Base-by-base conservation (phyloP, 169 alveolate species). In the Plasmodium gonderi region DNA sequence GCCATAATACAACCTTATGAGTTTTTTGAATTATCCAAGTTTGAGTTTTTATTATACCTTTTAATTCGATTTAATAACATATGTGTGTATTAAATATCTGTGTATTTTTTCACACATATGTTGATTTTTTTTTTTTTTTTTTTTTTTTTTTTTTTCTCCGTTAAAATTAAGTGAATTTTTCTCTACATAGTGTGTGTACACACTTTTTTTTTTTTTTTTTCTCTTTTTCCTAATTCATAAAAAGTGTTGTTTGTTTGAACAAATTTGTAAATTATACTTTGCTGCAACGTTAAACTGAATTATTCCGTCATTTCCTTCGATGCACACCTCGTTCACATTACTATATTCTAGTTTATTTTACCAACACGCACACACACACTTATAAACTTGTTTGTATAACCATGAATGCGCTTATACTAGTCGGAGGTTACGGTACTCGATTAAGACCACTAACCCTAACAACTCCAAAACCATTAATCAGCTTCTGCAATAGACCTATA, bases 391-490 rank as follows among this genome's bases (percentile, higher is more conserved):
- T 38, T 79, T 33, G 77, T 54, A 17, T 33, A 76, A 87, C 81
- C 76, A 98, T 98, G 99, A 99, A 99, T 96, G 99, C 99, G 12
- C 95, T 98, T 31, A 98, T 99, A 60, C 95, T 99, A 49, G 99
- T 99, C 23, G 99, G 99, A 17, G 99, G 99, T 38, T 98, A 96
- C 94, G 99, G 99, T 38, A 98, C 99, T 31, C 96, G 99, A 79
- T 98, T 99, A 47, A 96, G 99, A 77, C 99, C 99, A 33, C 96
- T 99, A 74, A 98, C 99, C 49, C 96, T 99, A 51, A 94, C 99
- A 26, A 97, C 97, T 20, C 99, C 99, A 3, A 99, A 99, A 93
- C 99, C 99, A 0, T 82, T 99, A 47, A 97, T 99, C 51, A 98
- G 98, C 80, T 98, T 99, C 95, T 98, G 99, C 65, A 98, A 99